phyloP scores from a whole-genome alignment of 2,329 filamentous ascomycete genomes.

The Ampelomyces quisqualis region DNA sequence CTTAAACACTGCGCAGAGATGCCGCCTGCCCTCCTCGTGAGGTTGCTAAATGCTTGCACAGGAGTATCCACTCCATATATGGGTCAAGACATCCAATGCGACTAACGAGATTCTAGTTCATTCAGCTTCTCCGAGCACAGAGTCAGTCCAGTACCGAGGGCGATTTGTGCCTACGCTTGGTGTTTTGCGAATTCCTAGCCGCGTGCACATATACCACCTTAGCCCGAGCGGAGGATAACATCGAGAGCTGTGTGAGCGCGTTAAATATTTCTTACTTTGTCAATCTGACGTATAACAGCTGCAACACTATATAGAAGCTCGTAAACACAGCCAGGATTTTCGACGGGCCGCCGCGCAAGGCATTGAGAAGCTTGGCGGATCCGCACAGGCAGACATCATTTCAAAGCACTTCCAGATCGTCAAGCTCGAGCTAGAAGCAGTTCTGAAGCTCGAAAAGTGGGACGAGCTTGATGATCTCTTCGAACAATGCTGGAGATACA shows the following conservation, averaged over 20 bases:
- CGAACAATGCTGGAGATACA: constrained; percentile 44
- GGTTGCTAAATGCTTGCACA: constrained; percentile 54
- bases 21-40: constrained; percentile 55
- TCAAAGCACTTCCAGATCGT: constrained; percentile 66
- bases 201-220: constrained; percentile 49
- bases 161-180: constrained; percentile 59
- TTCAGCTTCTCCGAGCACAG: constrained; percentile 40
- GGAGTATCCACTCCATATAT: constrained; percentile 36
- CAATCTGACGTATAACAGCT: constrained; percentile 52
- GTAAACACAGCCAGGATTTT: constrained; percentile 63
- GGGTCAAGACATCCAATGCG: neutral
- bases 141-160: constrained; percentile 28
- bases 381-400: constrained; percentile 55
- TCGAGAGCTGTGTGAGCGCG: constrained; percentile 43
- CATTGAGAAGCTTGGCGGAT: constrained; percentile 45
- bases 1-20: constrained; percentile 63
- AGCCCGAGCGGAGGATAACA: constrained; percentile 50
- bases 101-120: constrained; percentile 37
- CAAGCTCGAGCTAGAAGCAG: constrained; percentile 78
- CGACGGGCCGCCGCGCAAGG: constrained; percentile 49
- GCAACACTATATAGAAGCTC: constrained; percentile 63
- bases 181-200: constrained; percentile 71
- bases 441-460: constrained; percentile 67
- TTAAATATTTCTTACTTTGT: constrained; percentile 11
- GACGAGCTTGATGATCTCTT: constrained; percentile 64